Conservation (phyloP, 1,139 yeast genomes). For the Ogataea hybrid region DNA sequence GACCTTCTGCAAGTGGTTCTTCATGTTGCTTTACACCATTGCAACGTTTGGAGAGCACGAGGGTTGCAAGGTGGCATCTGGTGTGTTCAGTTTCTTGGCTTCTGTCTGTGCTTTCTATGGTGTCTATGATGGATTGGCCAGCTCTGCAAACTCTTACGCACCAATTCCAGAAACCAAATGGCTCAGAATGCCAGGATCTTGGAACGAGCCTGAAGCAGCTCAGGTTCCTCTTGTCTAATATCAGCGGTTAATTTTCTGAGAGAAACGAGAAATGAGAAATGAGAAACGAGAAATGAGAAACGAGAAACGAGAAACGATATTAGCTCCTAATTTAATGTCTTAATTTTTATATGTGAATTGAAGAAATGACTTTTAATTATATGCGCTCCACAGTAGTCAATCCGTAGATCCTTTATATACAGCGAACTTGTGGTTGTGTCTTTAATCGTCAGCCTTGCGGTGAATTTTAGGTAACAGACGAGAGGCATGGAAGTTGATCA, state of each 20-base stretch:
- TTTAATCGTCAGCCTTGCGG: slow-evolving; percentile 25
- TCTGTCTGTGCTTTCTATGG: slow-evolving; percentile 44
- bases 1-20: slow-evolving; percentile 39
- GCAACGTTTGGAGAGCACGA: slow-evolving; percentile 39
- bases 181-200: slow-evolving; percentile 33
- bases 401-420: slow-evolving; percentile 8
- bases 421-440: slow-evolving; percentile 2
- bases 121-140: slow-evolving; percentile 30
- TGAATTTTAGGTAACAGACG: slow-evolving; percentile 73
- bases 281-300: neutral
- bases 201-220: slow-evolving; percentile 23
- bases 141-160: slow-evolving; percentile 27
- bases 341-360: slow-evolving; percentile 3
- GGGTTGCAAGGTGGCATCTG: slow-evolving; percentile 40
- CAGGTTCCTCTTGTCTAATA: slow-evolving; percentile 15
- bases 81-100: slow-evolving; percentile 43
- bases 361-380: neutral
- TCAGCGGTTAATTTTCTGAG: no score
- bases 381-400: slow-evolving; percentile 2
- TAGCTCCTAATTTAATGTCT: no score
- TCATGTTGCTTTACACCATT: slow-evolving; percentile 43
- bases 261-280: neutral
- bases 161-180: slow-evolving; percentile 30
- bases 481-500: slow-evolving; percentile 80
- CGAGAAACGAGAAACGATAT: neutral